Percentiles rank a stretch among this genome's conserved stretches.
Evolutionary conservation across 768 basidiomycete species (phyloP).

Genomic region (Leccinum olivaceopallidum): DNA sequence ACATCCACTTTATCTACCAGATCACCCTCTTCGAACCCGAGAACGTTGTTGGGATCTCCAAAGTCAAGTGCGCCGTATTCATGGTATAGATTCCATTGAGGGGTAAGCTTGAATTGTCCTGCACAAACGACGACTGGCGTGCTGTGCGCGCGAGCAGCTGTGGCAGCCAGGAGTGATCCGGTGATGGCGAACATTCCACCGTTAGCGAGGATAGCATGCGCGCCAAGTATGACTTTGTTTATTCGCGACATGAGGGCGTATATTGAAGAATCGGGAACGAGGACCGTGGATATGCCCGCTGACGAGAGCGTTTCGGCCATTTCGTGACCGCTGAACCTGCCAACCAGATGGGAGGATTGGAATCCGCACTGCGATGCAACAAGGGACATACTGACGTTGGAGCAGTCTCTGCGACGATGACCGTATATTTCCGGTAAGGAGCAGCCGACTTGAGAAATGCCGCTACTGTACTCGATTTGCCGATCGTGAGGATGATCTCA

Average conservation of each 20-base stretch:
- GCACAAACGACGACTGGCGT: constrained; percentile 93
- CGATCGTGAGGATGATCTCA: constrained; percentile 92
- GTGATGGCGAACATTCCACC: constrained; percentile 93
- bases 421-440: constrained; percentile 89
- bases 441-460: constrained; percentile 91
- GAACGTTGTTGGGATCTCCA: constrained; percentile 65
- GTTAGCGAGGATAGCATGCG: constrained; percentile 95
- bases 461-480: constrained; percentile 93
- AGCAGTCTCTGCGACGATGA: constrained; percentile 93
- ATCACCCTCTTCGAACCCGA: constrained; percentile 74
- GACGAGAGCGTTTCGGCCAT: constrained; percentile 82
- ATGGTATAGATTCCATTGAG: constrained; percentile 85
- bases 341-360: constrained; percentile 2
- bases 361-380: constrained; percentile 4
- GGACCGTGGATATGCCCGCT: constrained; percentile 87
- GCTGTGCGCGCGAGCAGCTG: constrained; percentile 85
- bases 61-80: constrained; percentile 85
- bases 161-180: constrained; percentile 81
- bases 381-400: constrained; percentile 66
- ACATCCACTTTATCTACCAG: constrained; percentile 89
- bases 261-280: constrained; percentile 95
- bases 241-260: constrained; percentile 96
- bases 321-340: constrained; percentile 79
- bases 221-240: constrained; percentile 94
- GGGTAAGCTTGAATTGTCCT: constrained; percentile 96